Evolutionary conservation across 768 basidiomycete species (phyloP).

Genomic region (Boletus rufocinnamomeus): DNA sequence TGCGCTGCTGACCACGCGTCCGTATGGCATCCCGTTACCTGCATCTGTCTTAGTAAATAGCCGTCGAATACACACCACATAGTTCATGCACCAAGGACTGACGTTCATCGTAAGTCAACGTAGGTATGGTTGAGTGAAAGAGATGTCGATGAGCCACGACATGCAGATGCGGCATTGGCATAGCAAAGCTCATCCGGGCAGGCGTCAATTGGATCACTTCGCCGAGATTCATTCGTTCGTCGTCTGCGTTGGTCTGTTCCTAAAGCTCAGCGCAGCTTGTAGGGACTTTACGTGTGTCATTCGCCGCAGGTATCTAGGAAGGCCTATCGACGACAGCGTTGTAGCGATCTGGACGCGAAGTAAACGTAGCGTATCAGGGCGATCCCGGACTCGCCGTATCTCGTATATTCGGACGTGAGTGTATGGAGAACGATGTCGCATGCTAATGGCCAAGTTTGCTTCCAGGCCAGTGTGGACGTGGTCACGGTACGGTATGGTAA

Average conservation of each 20-base stretch:
- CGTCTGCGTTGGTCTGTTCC: neutral
- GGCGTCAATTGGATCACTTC: slow-evolving; percentile 85
- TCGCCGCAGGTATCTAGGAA: neutral
- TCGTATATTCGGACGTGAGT: slow-evolving; percentile 71
- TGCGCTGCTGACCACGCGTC: too few relatives aligned
- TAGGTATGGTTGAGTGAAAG: slow-evolving; percentile 55
- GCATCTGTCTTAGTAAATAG: too few relatives aligned
- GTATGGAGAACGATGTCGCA: neutral
- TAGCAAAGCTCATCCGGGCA: slow-evolving; percentile 69
- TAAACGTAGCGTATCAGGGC: slow-evolving; percentile 75
- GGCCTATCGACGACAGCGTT: slow-evolving; percentile 1
- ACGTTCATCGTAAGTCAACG: slow-evolving; percentile 64
- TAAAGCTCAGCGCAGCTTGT: neutral
- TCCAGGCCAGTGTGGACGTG: slow-evolving; percentile 62
- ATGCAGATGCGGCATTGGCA: too few relatives aligned
- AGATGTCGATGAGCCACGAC: slow-evolving; percentile 85
- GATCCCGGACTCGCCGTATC: slow-evolving; percentile 54
- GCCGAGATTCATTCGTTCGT: slow-evolving; percentile 48
- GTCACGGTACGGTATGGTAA: slow-evolving; percentile 70
- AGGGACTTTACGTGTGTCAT: slow-evolving; percentile 74
- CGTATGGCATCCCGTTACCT: too few relatives aligned
- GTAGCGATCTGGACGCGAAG: slow-evolving; percentile 73
- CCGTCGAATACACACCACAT: too few relatives aligned
- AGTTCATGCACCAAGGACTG: slow-evolving; percentile 89
- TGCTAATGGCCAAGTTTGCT: neutral